Percentiles rank a stretch among this genome's conserved stretches.
Conservation (phyloP, 768 basidiomycete genomes). For the Pseudohyphozyma bogoriensis region DNA sequence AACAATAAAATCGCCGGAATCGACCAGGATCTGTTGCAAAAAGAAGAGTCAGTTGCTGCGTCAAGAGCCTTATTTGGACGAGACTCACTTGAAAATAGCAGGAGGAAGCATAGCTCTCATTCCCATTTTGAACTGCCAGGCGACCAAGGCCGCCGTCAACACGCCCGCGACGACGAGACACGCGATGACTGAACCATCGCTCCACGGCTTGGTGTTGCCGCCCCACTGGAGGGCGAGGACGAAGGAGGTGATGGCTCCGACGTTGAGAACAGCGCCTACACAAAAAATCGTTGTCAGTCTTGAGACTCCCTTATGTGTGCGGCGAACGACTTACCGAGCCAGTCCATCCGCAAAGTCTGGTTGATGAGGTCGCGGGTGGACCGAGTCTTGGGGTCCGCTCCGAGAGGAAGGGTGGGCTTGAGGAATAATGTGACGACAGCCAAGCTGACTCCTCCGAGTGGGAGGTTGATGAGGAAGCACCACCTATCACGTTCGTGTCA, state of each 20-base stretch:
- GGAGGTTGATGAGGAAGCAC: conserved; percentile 36
- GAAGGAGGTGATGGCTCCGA: conserved; percentile 40
- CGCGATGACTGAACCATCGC: conserved; percentile 46
- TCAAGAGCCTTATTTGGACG: too few species aligned
- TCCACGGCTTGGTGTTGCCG: conserved; percentile 45
- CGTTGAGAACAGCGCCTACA: conserved; percentile 40
- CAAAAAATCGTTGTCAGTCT: too few species aligned
- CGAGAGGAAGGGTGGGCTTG: conserved; percentile 32
- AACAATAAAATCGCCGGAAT: too few species aligned
- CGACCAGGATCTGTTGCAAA: too few species aligned
- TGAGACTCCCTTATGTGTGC: too few species aligned
- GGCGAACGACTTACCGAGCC: too few species aligned
- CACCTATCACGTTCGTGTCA: background rate
- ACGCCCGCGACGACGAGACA: conserved; percentile 36
- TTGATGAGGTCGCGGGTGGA: conserved; percentile 1
- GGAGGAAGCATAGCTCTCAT: conserved; percentile 42
- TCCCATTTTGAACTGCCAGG: conserved; percentile 39
- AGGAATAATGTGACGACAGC: conserved; percentile 32
- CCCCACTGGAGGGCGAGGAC: conserved; percentile 47
- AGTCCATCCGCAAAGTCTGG: conserved; percentile 36
- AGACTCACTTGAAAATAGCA: conserved; percentile 32
- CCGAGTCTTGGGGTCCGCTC: conserved; percentile 23
- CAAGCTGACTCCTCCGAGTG: conserved; percentile 38
- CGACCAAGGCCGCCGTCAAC: conserved; percentile 33
- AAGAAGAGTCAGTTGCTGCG: too few species aligned